Evolutionary conservation across 1,139 yeast species (phyloP), one percentile per base, ranked within the genome.

Genomic region (Geotrichum histeridarum): DNA sequence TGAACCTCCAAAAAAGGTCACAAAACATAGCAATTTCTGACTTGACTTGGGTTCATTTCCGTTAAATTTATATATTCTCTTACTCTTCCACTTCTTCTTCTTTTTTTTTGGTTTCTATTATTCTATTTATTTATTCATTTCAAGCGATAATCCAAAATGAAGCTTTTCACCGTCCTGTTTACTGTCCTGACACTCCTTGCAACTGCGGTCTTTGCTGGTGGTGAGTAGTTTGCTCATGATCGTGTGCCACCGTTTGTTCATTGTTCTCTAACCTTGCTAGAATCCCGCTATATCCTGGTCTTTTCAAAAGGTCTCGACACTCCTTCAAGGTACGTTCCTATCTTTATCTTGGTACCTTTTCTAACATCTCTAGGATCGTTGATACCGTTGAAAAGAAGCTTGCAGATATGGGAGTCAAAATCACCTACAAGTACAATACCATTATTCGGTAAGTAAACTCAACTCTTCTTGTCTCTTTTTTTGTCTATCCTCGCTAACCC

Each of bases 141-240:
- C 14, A 8, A 7, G 30, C 8, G 4, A 12, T 14, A n/a, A 11
- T 12, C 22, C 27, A 42, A 33, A 18, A 51, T 48, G 55, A 54
- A 32, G 32, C 42, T 48, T 44, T 81, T 73, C 62, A 77, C 78
- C 46, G 69, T 70, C 55, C 67, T 69, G 61, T 77, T 77, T 5
- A 85, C 76, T 54, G 78, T 74, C 27, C 77, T 78, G 39, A 42
- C 57, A 15, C 42, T 41, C n/a, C 36, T 54, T 6, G 46, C 54
- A 2, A 37, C 58, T 8, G 49, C 56, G 4, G 56, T 56, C 8
- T 42, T 42, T 8, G 49, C 54, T 14, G 52, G 57, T 11, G 59
- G 57, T 15, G 52, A 51, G 39, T 47, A 15, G 39, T 33, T n/a
- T 42, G 38, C 41, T 43, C 30, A 33, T 54, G 27, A 48, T 31